Conservation (phyloP, 208 protist genomes). For the Wallacemonas rigidus region DNA sequence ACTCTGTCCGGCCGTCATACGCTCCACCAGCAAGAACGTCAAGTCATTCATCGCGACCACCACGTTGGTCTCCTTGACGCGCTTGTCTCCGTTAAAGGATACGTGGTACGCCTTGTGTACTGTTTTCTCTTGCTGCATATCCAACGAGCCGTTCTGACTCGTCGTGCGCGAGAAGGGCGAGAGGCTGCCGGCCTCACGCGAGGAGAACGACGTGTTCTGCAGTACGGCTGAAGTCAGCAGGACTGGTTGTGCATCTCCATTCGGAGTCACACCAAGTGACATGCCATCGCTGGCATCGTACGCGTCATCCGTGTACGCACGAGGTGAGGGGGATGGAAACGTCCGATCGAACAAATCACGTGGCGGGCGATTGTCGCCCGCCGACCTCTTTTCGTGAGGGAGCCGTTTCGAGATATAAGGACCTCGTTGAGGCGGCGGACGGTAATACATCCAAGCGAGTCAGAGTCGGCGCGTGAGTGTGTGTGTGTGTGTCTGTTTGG, state of each 20-base stretch:
- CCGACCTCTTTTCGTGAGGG: neutral
- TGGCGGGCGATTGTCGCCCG: constrained; percentile 1
- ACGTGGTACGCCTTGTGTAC: constrained; percentile 53
- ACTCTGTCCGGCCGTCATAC: constrained; percentile 49
- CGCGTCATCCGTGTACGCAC: neutral
- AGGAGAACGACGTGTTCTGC: constrained; percentile 12
- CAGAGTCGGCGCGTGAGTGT: too few relatives aligned
- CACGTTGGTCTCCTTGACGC: constrained; percentile 61
- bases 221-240: neutral
- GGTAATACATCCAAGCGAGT: constrained; percentile 4
- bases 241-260: too few relatives aligned
- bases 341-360: constrained; percentile 7
- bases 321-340: neutral
- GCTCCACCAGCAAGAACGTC: constrained; percentile 65
- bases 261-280: too few relatives aligned
- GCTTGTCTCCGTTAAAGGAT: constrained; percentile 56
- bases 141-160: constrained; percentile 23
- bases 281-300: too few relatives aligned
- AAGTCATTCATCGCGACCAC: constrained; percentile 33
- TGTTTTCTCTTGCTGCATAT: constrained; percentile 44
- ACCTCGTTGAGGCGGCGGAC: neutral
- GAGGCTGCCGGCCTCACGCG: neutral
- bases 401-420: constrained; percentile 6
- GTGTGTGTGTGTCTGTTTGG: neutral
- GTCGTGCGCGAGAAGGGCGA: constrained; percentile 21